Base-by-base conservation (phyloP, 148 eudicot species). In the Chenopodium album region DNA sequence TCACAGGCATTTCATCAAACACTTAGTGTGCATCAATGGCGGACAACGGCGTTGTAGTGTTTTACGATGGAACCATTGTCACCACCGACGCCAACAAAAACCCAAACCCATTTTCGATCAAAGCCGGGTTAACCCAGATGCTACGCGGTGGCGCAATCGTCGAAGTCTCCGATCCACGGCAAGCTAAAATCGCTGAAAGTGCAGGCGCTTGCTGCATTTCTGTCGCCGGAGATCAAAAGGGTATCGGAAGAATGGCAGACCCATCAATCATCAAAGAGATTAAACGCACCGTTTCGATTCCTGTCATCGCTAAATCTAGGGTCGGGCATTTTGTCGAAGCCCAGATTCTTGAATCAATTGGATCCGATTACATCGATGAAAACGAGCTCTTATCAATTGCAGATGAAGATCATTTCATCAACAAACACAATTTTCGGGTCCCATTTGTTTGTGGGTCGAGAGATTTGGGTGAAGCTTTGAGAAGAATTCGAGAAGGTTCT, bases 311-410 rank as follows among this genome's bases (percentile, higher is more conserved):
- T 4, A 89, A 91, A 76, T 56, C 82, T 66, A 85, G 96, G 0
- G 88, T 87, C 4, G 96, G 93, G 12, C 96, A 92, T 65, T 90
- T 92, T 64, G 93, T 92, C 3, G 96, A 92, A 52, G 90, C 92
- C 28, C 93, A 92, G 81, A 88, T 92, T 23, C 84, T 92, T 0
- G 96, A 92, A 26, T 81, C 91, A 0, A 44, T 89, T 34, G 93
- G 87, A 26, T 88, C 88, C 14, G 93, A 90, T 82, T 92, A 90
- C 77, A 54, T 92, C 20, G 96, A 92, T 46, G 96, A 92, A 80
- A 87, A 82, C 79, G 96, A 92, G 78, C 26, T 78, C 5, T 75
- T 89, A 0, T 86, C 88, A 0, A 3, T 83, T 2, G 92, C 91
- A 1, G 93, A 92, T 46, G 90, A 85, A 13, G 90, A 86, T 8